Conservation (phyloP, 2,329 filamentous ascomycete genomes). For the Ophiostoma quercus region DNA sequence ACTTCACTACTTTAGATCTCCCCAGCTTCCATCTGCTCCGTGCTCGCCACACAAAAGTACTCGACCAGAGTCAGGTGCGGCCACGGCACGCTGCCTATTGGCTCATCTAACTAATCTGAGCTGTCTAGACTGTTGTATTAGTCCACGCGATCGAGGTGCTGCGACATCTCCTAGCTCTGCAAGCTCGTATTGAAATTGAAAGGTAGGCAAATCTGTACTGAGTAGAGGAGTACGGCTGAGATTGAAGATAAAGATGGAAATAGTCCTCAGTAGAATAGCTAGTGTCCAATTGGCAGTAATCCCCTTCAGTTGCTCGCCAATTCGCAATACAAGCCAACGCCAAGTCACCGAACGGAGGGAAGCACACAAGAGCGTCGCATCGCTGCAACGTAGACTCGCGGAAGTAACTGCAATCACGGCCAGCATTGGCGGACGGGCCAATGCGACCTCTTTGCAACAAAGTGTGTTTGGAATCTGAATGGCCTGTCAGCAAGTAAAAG, state of each 20-base stretch:
- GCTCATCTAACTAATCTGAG: background rate
- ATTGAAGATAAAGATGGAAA: no score
- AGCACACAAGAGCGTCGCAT: background rate
- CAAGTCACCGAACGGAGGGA: background rate
- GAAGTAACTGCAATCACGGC: background rate
- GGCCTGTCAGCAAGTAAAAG: background rate
- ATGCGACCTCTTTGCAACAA: background rate
- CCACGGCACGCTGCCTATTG: background rate
- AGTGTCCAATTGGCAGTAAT: background rate
- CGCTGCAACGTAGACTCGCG: background rate
- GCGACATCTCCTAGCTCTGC: background rate
- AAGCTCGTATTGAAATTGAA: no score
- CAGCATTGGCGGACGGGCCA: background rate
- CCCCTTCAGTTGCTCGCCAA: background rate
- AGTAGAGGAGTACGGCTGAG: no score
- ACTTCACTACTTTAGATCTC: background rate
- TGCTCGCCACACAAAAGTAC: background rate
- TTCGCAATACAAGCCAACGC: background rate
- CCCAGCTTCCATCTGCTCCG: background rate
- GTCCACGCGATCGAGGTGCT: background rate
- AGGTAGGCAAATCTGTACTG: no score
- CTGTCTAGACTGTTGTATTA: background rate
- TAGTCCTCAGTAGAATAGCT: background rate
- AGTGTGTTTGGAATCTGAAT: background rate
- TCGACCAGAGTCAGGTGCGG: background rate